Conservation (phyloP, 805 yeast species). For the Candida loeiensis region DNA sequence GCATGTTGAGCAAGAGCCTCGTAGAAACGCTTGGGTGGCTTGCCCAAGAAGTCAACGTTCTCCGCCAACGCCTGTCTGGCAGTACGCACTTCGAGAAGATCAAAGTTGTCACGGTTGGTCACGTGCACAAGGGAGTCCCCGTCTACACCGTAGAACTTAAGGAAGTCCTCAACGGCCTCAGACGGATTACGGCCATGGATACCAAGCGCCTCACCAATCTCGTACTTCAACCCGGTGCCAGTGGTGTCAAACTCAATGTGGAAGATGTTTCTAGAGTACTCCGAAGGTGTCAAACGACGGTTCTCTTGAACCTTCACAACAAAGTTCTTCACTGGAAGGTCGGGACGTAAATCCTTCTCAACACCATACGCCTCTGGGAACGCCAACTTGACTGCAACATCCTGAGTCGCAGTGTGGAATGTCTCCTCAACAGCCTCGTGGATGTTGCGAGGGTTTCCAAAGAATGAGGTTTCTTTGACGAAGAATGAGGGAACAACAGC, state of each 20-base stretch:
- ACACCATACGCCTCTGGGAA: slow-evolving; percentile 78
- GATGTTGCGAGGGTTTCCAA: slow-evolving; percentile 51
- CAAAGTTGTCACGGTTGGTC: slow-evolving; percentile 61
- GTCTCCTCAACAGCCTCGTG: slow-evolving; percentile 37
- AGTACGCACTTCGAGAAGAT: slow-evolving; percentile 68
- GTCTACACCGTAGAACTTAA: slow-evolving; percentile 66
- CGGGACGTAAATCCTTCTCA: slow-evolving; percentile 73
- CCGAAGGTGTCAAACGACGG: slow-evolving; percentile 83
- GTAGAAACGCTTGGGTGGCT: slow-evolving; percentile 92
- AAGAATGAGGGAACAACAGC: slow-evolving; percentile 43
- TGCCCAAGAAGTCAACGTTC: slow-evolving; percentile 84
- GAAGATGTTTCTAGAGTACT: slow-evolving; percentile 92
- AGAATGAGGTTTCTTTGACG: slow-evolving; percentile 62
- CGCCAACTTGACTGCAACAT: slow-evolving; percentile 64
- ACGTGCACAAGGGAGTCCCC: slow-evolving; percentile 67
- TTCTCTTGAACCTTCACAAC: slow-evolving; percentile 88
- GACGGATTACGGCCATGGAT: slow-evolving; percentile 83
- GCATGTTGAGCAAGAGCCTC: slow-evolving; percentile 77
- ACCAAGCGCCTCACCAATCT: slow-evolving; percentile 95
- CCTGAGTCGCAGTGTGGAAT: slow-evolving; percentile 35
- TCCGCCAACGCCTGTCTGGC: slow-evolving; percentile 77
- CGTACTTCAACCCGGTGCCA: slow-evolving; percentile 87
- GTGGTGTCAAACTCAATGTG: slow-evolving; percentile 90
- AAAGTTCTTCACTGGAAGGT: slow-evolving; percentile 77
- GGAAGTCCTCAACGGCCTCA: slow-evolving; percentile 62